phyloP scores from a whole-genome alignment of 352 stramenopile genomes.

The Phytophthora syringae region DNA sequence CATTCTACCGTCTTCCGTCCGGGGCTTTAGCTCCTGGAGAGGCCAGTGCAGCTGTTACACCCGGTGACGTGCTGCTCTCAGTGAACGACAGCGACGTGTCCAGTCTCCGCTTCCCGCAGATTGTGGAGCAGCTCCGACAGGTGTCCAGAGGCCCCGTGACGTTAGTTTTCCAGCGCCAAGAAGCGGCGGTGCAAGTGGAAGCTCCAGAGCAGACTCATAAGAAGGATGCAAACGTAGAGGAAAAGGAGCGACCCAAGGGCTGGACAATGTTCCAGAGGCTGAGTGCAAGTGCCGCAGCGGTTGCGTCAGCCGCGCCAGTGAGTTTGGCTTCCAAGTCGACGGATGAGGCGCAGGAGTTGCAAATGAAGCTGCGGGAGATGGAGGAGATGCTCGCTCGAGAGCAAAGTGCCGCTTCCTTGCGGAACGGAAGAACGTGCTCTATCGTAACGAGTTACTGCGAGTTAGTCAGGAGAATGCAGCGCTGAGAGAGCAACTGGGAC shows the following conservation, averaged over 20 bases:
- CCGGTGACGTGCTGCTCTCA: constrained; percentile 54
- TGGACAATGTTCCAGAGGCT: constrained; percentile 54
- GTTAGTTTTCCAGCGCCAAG: constrained; percentile 50
- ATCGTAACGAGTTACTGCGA: constrained; percentile 67
- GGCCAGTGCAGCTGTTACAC: constrained; percentile 51
- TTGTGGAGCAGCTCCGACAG: constrained; percentile 70
- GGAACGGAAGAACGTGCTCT: constrained; percentile 80
- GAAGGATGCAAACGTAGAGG: constrained; percentile 10
- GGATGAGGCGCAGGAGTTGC: constrained; percentile 6
- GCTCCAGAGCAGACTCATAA: constrained; percentile 11
- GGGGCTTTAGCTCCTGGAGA: constrained; percentile 60
- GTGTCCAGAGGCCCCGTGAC: constrained; percentile 45
- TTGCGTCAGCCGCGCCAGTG: constrained; percentile 7
- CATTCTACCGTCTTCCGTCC: constrained; percentile 75
- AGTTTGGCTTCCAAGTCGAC: constrained; percentile 1
- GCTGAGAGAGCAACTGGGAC: constrained; percentile 49
- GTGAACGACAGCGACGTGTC: constrained; percentile 53
- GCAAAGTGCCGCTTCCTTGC: constrained; percentile 71
- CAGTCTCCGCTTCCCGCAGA: constrained; percentile 42
- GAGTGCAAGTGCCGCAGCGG: constrained; percentile 33
- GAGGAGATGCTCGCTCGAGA: constrained; percentile 61
- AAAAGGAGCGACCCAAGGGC: constrained; percentile 26
- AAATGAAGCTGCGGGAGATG: constrained; percentile 27
- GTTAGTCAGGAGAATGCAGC: constrained; percentile 63
- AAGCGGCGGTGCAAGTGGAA: constrained; percentile 13